Evolutionary conservation across 768 basidiomycete genomes (phyloP).

Genomic region (Suillus spraguei): DNA sequence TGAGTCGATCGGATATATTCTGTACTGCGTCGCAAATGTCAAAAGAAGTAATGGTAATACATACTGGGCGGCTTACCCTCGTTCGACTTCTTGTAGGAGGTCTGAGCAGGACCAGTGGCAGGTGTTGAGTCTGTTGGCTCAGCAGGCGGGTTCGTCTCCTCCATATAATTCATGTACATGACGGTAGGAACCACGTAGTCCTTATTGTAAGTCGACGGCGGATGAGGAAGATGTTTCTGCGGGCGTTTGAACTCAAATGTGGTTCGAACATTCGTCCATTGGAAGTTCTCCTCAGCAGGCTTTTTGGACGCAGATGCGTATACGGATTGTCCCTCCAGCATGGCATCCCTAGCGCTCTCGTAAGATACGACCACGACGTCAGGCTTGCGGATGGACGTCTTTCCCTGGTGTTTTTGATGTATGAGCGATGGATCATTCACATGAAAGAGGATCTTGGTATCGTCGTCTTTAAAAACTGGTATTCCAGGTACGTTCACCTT

Average conservation of each 20-base stretch:
- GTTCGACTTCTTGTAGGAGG: not conserved
- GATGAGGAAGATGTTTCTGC: not conserved
- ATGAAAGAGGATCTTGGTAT: not conserved
- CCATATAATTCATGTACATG: not conserved
- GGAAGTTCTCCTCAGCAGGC: not conserved
- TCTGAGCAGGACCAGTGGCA: not conserved
- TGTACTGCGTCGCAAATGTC: not conserved
- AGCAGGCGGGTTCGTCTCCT: not conserved
- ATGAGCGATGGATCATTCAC: conserved; percentile 1
- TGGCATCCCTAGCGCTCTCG: not conserved
- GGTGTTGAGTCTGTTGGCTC: not conserved
- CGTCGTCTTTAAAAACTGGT: not conserved
- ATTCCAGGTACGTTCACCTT: not conserved
- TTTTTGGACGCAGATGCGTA: not conserved
- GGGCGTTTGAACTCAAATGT: not conserved
- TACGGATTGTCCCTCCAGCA: not conserved
- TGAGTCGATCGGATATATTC: not conserved
- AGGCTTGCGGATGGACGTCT: conserved; percentile 4
- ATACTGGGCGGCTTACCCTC: not conserved
- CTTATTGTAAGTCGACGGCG: not conserved
- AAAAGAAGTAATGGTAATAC: not conserved
- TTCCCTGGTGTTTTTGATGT: not conserved
- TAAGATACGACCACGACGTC: conserved; percentile 3
- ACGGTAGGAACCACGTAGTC: not conserved
- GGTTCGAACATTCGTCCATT: not conserved